phyloP scores from a whole-genome alignment of 768 basidiomycete species.

The Russula brevipes region DNA sequence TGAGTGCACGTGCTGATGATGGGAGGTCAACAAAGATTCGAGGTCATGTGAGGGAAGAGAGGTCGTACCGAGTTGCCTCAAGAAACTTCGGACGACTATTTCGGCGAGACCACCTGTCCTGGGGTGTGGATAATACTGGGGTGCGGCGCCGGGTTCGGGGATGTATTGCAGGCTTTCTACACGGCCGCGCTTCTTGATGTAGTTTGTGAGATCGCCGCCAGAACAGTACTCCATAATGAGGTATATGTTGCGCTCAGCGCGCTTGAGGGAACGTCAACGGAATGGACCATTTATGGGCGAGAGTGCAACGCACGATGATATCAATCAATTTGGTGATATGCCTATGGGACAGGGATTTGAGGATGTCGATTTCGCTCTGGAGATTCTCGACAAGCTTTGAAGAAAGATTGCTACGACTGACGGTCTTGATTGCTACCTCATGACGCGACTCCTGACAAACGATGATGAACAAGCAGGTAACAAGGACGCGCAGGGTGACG shows the following conservation, averaged over 20 bases:
- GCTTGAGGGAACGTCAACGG: constrained; percentile 31
- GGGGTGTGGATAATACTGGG: constrained; percentile 88
- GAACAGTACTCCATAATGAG: constrained; percentile 98
- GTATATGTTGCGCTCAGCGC: constrained; percentile 76
- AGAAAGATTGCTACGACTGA: constrained; percentile 80
- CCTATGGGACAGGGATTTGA: constrained; percentile 87
- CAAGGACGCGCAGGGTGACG: background rate
- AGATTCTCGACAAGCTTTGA: constrained; percentile 94
- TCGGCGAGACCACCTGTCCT: constrained; percentile 86
- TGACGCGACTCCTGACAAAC: constrained; percentile 60
- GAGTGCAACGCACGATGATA: constrained; percentile 62
- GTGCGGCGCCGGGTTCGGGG: constrained; percentile 60
- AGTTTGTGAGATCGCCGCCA: constrained; percentile 92
- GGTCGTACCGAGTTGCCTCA: constrained; percentile 77
- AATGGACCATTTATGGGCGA: background rate
- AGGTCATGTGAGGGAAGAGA: background rate
- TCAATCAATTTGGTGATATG: constrained; percentile 92
- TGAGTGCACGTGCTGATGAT: constrained; percentile 78
- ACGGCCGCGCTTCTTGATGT: constrained; percentile 96
- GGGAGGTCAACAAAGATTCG: background rate
- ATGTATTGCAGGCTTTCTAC: constrained; percentile 84
- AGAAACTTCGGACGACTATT: constrained; percentile 84
- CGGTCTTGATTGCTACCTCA: constrained; percentile 91
- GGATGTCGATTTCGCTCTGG: constrained; percentile 96
- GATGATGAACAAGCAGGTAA: background rate